Percentiles rank a stretch among this genome's conserved stretches.
Conservation (phyloP, 257 asterid species). For the Ajuga chamaepitys region DNA sequence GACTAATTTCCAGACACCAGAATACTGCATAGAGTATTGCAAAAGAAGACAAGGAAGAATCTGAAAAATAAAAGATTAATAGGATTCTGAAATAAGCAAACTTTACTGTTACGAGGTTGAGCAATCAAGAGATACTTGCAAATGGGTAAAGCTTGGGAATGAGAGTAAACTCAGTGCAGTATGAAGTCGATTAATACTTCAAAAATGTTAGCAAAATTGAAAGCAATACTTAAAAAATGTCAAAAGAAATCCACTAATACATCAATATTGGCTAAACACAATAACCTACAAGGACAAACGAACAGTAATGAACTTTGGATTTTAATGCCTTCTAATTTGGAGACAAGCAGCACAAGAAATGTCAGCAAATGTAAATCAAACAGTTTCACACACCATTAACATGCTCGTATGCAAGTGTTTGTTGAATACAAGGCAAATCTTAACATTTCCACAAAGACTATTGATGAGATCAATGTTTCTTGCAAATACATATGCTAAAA, state of each 20-base stretch:
- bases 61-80: background rate
- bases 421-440: background rate
- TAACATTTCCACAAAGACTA: background rate
- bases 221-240: background rate
- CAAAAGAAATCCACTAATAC: background rate
- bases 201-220: background rate
- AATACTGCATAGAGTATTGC: background rate
- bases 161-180: background rate
- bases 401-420: constrained; percentile 3
- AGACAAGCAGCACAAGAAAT: background rate
- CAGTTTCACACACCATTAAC: background rate
- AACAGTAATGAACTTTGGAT: background rate
- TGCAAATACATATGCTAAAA: background rate
- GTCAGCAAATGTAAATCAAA: background rate
- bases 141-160: background rate
- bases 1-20: background rate
- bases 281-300: background rate
- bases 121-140: background rate
- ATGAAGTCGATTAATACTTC: background rate
- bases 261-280: constrained; percentile 4
- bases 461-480: background rate
- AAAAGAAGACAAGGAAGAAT: background rate
- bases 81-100: constrained; percentile 3
- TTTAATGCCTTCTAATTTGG: background rate
- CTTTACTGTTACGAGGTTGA: background rate